Percentiles rank a stretch among this genome's conserved stretches.
phyloP scores from a whole-genome alignment of 1,284 basidiomycete species.

The Mycosarcoma maydis region DNA sequence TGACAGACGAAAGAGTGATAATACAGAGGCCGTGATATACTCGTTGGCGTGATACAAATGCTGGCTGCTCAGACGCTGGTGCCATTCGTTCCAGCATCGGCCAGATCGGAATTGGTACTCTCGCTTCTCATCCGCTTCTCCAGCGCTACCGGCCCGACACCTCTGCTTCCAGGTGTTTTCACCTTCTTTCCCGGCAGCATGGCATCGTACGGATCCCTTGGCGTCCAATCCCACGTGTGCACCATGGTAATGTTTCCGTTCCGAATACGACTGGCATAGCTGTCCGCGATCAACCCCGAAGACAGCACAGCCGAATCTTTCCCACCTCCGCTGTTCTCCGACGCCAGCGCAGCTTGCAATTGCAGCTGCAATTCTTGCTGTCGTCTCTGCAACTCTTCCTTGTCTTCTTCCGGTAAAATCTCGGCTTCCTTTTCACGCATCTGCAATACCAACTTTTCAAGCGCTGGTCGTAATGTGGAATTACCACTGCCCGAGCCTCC shows the following conservation, averaged over 20 bases:
- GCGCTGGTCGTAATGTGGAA: constrained; percentile 48
- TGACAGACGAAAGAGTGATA: background rate
- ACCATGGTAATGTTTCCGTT: constrained; percentile 58
- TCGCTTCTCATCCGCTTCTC: constrained; percentile 32
- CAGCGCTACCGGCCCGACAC: constrained; percentile 28
- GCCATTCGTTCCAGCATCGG: constrained; percentile 1
- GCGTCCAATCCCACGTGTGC: constrained; percentile 58
- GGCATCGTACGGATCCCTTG: constrained; percentile 44
- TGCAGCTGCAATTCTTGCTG: constrained; percentile 51
- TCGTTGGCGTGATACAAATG: no score
- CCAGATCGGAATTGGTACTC: constrained; percentile 12
- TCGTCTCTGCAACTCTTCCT: constrained; percentile 42
- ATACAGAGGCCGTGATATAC: background rate
- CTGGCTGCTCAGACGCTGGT: background rate
- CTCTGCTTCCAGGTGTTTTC: constrained; percentile 15
- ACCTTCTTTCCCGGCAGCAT: constrained; percentile 41
- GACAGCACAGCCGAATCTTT: constrained; percentile 30
- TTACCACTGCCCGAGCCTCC: constrained; percentile 55
- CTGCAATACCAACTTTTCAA: constrained; percentile 50
- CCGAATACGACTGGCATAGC: constrained; percentile 43
- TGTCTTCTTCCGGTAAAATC: constrained; percentile 38
- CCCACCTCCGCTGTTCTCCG: constrained; percentile 24
- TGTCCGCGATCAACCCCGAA: constrained; percentile 42
- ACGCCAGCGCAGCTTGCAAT: constrained; percentile 43
- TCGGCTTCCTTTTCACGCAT: constrained; percentile 43